A percentile compares a stretch with the other conserved stretches of the same genome.
phyloP scores from a whole-genome alignment of 129 eudicot species.

The Escallonia rubra region DNA sequence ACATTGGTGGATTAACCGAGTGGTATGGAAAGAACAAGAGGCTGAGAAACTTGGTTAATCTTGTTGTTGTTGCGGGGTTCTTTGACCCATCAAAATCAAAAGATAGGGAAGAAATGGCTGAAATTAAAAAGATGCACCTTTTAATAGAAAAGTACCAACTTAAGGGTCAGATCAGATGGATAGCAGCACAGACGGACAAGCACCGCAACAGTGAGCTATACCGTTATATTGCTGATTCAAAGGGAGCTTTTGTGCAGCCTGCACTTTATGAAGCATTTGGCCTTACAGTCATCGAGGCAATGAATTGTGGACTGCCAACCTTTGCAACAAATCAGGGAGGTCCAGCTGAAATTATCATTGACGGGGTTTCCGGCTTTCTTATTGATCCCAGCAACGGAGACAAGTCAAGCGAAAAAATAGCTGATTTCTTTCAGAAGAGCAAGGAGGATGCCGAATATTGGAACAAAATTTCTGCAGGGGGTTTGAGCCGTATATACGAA shows the following conservation, averaged over 20 bases:
- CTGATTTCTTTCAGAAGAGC: slow-evolving; percentile 81
- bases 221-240: slow-evolving; percentile 85
- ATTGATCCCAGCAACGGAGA: slow-evolving; percentile 81
- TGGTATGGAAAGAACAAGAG: slow-evolving; percentile 88
- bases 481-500: slow-evolving; percentile 81
- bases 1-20: slow-evolving; percentile 79
- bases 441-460: slow-evolving; percentile 70
- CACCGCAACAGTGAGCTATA: slow-evolving; percentile 83
- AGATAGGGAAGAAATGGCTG: slow-evolving; percentile 95
- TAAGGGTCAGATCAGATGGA: slow-evolving; percentile 94
- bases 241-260: slow-evolving; percentile 95
- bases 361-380: slow-evolving; percentile 91
- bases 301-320: slow-evolving; percentile 94
- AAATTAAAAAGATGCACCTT: slow-evolving; percentile 78
- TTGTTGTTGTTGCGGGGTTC: slow-evolving; percentile 83
- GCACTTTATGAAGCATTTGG: slow-evolving; percentile 98
- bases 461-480: slow-evolving; percentile 66
- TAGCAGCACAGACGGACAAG: slow-evolving; percentile 87
- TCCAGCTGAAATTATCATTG: slow-evolving; percentile 91
- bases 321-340: slow-evolving; percentile 98
- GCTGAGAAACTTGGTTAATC: slow-evolving; percentile 78
- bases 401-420: slow-evolving; percentile 85
- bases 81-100: slow-evolving; percentile 89
- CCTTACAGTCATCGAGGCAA: slow-evolving; percentile 94
- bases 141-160: slow-evolving; percentile 76